Base-by-base conservation (phyloP, 345 rosid genomes). In the Linum tenue region DNA sequence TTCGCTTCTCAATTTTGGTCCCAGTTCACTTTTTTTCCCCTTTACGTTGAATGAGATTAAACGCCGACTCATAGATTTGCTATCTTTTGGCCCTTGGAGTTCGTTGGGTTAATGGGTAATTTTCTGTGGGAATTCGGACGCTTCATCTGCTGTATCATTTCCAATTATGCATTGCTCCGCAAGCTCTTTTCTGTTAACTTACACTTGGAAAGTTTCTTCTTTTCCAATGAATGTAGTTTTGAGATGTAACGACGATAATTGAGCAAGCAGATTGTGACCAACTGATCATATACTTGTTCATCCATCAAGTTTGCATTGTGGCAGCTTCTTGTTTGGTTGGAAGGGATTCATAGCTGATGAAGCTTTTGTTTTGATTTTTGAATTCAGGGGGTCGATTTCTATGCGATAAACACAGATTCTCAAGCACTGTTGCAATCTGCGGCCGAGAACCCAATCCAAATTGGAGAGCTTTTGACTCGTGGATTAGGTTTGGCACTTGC, bases 391-490 rank as follows among this genome's bases (percentile, higher is more conserved):
- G 85, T 92, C 62, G 96, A 92, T 80, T 92, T 92, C 80, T 90
- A 90, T 66, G 90, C 97, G 56, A 86, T 92, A 73, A 92, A 92
- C 81, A 92, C 97, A 1, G 98, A 89, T 81, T 78, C 97, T 38
- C 98, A 92, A 83, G 95, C 98, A 57, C 81, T 92, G 55, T 65
- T 89, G 67, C 91, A 83, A 75, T 86, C 98, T 63, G 83, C 90
- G 67, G 97, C 98, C 0, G 73, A 83, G 72, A 74, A 87, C 72
- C 97, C 98, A 3, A 82, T 92, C 66, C 97, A 89, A 76, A 89
- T 89, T 72, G 98, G 98, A 72, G 98, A 92, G 82, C 90, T 84
- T 69, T 68, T 92, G 80, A 92, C 98, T 66, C 99, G 97, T 57
- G 99, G 99, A 61, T 80, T 94, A 74, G 99, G 99, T 94, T 69